These are phyloP conservation scores for Vaccinium corymbosum DNA, from an alignment of 148 eudicot species.

Conservation along the genomic window DNA sequence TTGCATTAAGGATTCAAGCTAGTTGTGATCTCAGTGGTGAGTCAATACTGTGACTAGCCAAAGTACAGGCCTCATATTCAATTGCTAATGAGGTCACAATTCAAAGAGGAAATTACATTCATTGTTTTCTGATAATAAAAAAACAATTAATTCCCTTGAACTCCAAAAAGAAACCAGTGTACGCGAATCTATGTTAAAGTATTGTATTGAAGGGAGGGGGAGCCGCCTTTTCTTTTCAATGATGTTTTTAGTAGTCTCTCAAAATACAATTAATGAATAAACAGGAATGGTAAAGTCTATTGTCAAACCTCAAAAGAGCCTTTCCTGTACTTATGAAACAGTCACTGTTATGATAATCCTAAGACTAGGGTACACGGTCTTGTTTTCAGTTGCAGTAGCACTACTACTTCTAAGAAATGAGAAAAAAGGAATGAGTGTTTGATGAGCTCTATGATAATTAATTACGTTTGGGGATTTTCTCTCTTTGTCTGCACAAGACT, in stretches of 20 bases:
- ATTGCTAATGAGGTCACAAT: not conserved
- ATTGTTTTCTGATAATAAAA: not conserved
- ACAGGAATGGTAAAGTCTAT: not conserved
- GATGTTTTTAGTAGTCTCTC: not conserved
- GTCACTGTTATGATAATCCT: not conserved
- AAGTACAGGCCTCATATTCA: not conserved
- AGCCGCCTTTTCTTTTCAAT: not conserved
- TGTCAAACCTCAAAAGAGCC: not conserved
- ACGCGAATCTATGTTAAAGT: not conserved
- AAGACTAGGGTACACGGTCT: not conserved
- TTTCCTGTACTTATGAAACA: no score
- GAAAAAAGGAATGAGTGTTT: not conserved
- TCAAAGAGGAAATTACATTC: not conserved
- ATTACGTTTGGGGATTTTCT: not conserved
- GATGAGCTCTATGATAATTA: slow-evolving; percentile 1
- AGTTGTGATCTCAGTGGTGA: not conserved
- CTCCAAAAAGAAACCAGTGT: not conserved
- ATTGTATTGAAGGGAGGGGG: not conserved
- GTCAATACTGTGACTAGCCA: not conserved
- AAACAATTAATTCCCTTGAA: not conserved
- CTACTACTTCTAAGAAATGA: not conserved
- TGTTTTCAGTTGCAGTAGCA: not conserved
- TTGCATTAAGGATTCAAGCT: not conserved
- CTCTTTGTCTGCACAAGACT: not conserved
- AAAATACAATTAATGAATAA: not conserved